These are phyloP conservation scores for Grosmannia serpens DNA, from an alignment of 2,329 filamentous ascomycete genomes.

Conservation along the genomic window DNA sequence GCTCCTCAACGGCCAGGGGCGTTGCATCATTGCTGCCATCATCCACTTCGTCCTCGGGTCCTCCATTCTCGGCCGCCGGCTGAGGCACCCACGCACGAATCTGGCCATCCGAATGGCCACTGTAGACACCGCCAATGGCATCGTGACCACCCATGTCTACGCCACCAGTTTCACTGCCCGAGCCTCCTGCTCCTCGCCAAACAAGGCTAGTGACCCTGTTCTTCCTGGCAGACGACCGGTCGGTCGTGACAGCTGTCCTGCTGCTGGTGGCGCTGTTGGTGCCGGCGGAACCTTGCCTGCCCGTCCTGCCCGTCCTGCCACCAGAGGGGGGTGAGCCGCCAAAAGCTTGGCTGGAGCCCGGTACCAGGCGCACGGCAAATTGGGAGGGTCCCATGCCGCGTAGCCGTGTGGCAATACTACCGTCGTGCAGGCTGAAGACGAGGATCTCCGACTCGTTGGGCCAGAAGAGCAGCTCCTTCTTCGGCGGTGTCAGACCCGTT, in stretches of 20 bases:
- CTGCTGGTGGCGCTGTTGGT: constrained; percentile 8
- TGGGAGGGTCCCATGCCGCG: constrained; percentile 48
- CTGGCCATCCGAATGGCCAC: constrained; percentile 71
- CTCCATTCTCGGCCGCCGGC: constrained; percentile 17
- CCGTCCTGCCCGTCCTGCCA: neutral
- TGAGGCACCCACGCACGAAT: constrained; percentile 68
- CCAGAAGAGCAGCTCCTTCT: constrained; percentile 62
- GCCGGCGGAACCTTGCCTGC: neutral
- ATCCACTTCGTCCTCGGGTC: constrained; percentile 29
- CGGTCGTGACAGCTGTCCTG: neutral
- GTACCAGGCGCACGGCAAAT: constrained; percentile 27
- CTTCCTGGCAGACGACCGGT: constrained; percentile 33
- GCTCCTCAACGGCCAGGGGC: constrained; percentile 32
- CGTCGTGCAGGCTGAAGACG: constrained; percentile 68
- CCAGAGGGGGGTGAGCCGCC: no score
- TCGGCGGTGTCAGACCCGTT: constrained; percentile 38
- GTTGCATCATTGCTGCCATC: constrained; percentile 28
- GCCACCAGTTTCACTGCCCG: constrained; percentile 38
- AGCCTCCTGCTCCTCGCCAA: constrained; percentile 57
- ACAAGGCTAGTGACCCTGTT: constrained; percentile 64
- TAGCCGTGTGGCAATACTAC: constrained; percentile 58
- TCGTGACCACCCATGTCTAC: constrained; percentile 48
- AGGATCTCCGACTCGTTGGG: constrained; percentile 74
- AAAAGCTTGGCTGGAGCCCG: neutral
- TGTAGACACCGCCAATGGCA: constrained; percentile 53